phyloP scores from a whole-genome alignment of 306 rosid genomes.

The Alnus glutinosa region DNA sequence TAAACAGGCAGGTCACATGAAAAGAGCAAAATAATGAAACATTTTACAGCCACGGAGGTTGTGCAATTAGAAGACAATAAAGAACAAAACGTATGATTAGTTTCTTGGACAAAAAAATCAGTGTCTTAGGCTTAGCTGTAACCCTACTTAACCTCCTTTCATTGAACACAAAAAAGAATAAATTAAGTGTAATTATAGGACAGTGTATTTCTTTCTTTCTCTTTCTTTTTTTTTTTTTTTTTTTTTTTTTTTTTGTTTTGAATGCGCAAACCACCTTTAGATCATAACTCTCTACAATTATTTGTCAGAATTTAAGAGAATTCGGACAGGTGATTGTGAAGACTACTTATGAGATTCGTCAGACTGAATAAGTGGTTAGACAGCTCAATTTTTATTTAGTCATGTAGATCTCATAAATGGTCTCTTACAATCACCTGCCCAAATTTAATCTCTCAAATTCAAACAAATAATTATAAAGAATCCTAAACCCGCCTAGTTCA shows the following conservation, averaged over 20 bases:
- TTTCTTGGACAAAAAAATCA: constrained; percentile 12
- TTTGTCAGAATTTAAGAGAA: too few species aligned
- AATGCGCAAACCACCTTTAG: too few species aligned
- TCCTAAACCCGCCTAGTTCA: constrained; percentile 29
- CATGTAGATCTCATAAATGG: too few species aligned
- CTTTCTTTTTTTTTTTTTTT: neutral
- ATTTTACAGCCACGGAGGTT: constrained; percentile 27
- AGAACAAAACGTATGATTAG: constrained; percentile 25
- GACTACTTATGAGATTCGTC: too few species aligned
- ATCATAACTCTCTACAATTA: too few species aligned
- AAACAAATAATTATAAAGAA: too few species aligned
- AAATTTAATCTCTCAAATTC: too few species aligned
- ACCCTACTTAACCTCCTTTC: constrained; percentile 24
- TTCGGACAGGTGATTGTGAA: too few species aligned
- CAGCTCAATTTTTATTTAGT: too few species aligned
- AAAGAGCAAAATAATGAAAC: constrained; percentile 39
- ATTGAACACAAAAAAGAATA: neutral
- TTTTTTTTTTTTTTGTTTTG: too few species aligned
- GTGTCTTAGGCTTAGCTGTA: constrained; percentile 33
- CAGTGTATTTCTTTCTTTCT: constrained; percentile 10
- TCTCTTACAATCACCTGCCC: too few species aligned
- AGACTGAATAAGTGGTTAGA: too few species aligned
- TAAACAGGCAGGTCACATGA: constrained; percentile 22
- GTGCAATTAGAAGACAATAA: constrained; percentile 40
- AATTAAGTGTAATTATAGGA: constrained; percentile 4